Evolutionary conservation across 768 basidiomycete species (phyloP).

Genomic region (Boletus subparvulus): DNA sequence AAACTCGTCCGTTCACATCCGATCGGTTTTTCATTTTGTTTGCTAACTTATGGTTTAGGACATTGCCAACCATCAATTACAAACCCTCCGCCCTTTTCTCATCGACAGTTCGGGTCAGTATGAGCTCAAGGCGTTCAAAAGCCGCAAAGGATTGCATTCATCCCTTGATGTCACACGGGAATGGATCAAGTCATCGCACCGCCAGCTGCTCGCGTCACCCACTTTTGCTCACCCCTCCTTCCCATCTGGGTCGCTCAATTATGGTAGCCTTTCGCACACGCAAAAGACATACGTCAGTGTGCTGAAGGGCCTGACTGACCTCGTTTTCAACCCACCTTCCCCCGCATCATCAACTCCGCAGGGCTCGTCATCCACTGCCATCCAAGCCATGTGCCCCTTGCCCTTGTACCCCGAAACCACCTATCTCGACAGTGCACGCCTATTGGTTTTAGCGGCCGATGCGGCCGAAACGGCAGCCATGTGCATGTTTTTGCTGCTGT

Average conservation of each 20-base stretch:
- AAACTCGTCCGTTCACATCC: constrained; percentile 67
- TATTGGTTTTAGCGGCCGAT: constrained; percentile 66
- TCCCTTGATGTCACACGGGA: constrained; percentile 57
- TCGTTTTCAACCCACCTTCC: constrained; percentile 59
- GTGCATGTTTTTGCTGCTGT: constrained; percentile 80
- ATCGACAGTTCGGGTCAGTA: constrained; percentile 76
- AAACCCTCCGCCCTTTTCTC: constrained; percentile 89
- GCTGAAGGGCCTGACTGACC: constrained; percentile 60
- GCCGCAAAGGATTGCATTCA: constrained; percentile 44
- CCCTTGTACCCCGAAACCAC: constrained; percentile 71
- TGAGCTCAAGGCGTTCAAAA: constrained; percentile 76
- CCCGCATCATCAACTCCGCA: constrained; percentile 35
- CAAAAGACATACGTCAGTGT: constrained; percentile 51
- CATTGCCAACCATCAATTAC: constrained; percentile 94
- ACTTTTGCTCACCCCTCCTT: constrained; percentile 45
- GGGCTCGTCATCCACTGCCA: constrained; percentile 32
- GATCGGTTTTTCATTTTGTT: constrained; percentile 9
- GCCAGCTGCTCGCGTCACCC: constrained; percentile 40
- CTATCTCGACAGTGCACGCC: constrained; percentile 74
- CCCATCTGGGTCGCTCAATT: constrained; percentile 43
- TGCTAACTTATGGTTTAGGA: constrained; percentile 54
- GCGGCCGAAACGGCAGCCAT: constrained; percentile 71
- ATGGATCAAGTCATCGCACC: constrained; percentile 63
- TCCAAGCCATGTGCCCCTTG: constrained; percentile 34
- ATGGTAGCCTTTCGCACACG: constrained; percentile 43